These are phyloP conservation scores for Suillus variegatus DNA, from an alignment of 768 basidiomycete species.

Conservation along the genomic window DNA sequence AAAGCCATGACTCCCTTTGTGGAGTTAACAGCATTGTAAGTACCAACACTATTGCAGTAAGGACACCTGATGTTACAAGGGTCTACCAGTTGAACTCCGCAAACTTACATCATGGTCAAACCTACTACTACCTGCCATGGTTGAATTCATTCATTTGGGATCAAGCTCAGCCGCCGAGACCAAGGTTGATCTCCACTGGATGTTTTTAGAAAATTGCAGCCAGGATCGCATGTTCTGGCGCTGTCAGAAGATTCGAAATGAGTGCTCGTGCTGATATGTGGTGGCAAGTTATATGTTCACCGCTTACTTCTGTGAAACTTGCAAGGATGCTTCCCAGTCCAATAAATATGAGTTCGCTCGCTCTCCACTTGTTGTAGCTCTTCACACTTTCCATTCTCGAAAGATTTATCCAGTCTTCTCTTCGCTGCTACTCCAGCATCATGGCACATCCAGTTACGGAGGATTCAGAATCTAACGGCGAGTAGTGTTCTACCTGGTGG, in stretches of 20 bases:
- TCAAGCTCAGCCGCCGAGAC: not conserved
- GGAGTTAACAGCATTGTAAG: not conserved
- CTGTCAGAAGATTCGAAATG: not conserved
- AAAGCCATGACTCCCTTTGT: not conserved
- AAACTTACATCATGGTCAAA: not conserved
- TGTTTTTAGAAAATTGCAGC: not conserved
- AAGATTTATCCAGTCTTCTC: not conserved
- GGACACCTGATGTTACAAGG: not conserved
- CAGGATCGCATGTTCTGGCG: not conserved
- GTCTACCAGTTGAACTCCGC: not conserved
- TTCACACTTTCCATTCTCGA: not conserved
- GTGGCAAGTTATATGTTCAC: not conserved
- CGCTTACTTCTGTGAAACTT: not conserved
- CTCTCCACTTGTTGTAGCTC: not conserved
- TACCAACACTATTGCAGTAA: not conserved
- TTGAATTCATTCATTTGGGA: not conserved
- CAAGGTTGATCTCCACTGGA: not conserved
- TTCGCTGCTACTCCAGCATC: not conserved
- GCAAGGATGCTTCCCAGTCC: not conserved
- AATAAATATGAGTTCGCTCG: not conserved
- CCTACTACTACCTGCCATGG: not conserved
- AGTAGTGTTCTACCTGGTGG: not conserved
- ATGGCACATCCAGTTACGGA: not conserved
- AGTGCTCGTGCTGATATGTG: not conserved
- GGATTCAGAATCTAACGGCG: not conserved